Conservation (phyloP, 768 basidiomycete genomes). For the Rhodotorula taiwanensis region DNA sequence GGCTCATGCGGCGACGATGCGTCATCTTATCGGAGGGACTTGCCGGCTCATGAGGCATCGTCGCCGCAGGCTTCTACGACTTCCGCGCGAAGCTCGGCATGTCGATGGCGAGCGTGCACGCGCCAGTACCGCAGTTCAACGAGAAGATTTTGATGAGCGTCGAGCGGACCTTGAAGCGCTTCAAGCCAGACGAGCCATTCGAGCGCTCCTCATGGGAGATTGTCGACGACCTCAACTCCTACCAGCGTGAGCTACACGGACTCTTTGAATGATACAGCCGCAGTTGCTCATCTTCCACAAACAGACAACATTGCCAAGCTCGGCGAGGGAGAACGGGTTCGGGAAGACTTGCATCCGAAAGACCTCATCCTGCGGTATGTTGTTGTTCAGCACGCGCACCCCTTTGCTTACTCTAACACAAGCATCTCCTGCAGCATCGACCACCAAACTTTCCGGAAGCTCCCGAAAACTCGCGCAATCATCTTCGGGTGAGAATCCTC, state of each 20-base stretch:
- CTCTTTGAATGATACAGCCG: no score
- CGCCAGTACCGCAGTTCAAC: conserved; percentile 45
- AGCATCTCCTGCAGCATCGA: conserved; percentile 35
- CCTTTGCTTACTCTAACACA: not conserved
- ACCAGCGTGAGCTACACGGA: conserved; percentile 16
- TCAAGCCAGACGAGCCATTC: conserved; percentile 45
- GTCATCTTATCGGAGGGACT: no score
- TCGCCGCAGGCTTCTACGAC: conserved; percentile 43
- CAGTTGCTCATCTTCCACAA: no score
- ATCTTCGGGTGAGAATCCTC: conserved; percentile 46
- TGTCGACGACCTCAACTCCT: conserved; percentile 43
- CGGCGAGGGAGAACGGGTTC: conserved; percentile 6
- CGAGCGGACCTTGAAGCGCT: conserved; percentile 46
- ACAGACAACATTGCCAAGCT: conserved; percentile 33
- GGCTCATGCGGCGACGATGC: no score
- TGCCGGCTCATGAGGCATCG: not conserved
- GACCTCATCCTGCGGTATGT: conserved; percentile 43
- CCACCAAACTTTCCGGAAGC: conserved; percentile 48
- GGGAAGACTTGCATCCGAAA: conserved; percentile 40
- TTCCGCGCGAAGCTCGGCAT: conserved; percentile 45
- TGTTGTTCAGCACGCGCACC: not conserved
- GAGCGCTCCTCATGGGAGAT: conserved; percentile 47
- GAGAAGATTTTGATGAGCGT: conserved; percentile 45
- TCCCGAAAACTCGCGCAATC: conserved; percentile 43
- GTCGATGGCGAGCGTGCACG: conserved; percentile 42